Conservation (phyloP, 305 asterid genomes). For the Monarda citriodora region DNA sequence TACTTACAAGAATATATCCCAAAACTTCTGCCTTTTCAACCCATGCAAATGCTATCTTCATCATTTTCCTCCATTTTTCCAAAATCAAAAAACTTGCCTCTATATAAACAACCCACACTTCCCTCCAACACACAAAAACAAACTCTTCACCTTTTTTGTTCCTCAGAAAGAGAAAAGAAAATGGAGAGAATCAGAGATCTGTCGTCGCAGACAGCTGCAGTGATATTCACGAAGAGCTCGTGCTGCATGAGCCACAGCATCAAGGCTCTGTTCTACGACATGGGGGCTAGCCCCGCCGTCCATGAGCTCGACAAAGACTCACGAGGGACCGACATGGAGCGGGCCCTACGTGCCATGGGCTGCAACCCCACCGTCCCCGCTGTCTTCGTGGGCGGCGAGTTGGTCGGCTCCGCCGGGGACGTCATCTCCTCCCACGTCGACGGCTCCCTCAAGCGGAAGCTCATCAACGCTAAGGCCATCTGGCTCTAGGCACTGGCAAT, state of each 20-base stretch:
- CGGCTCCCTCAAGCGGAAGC: constrained; percentile 44
- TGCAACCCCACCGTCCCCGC: constrained; percentile 56
- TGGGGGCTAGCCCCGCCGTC: constrained; percentile 60
- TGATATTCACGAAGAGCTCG: constrained; percentile 60
- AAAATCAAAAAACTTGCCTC: not conserved
- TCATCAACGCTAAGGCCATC: constrained; percentile 44
- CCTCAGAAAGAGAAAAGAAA: not conserved
- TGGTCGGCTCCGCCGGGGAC: constrained; percentile 46
- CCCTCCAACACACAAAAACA: not conserved
- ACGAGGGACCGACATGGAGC: constrained; percentile 46
- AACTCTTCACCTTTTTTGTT: not conserved
- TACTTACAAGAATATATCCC: constrained; percentile 30
- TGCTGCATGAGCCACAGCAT: constrained; percentile 70
- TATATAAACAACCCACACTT: constrained; percentile 36
- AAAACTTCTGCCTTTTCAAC: constrained; percentile 26
- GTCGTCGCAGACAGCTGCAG: constrained; percentile 47
- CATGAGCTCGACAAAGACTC: constrained; percentile 50
- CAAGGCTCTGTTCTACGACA: constrained; percentile 48
- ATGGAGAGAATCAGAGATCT: constrained; percentile 50
- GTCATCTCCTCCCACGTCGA: constrained; percentile 53
- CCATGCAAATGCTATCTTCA: constrained; percentile 31
- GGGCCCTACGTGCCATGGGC: constrained; percentile 38
- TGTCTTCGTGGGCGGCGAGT: constrained; percentile 47
- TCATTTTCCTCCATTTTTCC: not conserved
- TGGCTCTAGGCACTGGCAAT: constrained; percentile 35